Conservation (phyloP, 306 rosid genomes). For the Pueraria montana region DNA sequence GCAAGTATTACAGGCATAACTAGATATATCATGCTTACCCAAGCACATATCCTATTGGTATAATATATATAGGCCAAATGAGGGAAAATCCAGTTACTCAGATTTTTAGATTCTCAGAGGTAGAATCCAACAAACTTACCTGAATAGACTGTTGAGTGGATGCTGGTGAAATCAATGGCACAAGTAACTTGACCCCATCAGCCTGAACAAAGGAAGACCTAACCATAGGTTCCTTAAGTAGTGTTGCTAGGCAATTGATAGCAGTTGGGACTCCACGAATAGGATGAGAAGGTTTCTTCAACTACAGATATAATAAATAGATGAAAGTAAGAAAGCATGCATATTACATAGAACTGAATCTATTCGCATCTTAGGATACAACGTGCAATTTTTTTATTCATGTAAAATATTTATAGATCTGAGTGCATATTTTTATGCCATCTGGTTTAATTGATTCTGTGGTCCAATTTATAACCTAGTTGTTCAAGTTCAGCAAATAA, state of each 20-base stretch:
- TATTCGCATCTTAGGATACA: constrained; percentile 19
- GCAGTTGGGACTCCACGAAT: constrained; percentile 83
- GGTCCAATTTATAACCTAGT: constrained; percentile 22
- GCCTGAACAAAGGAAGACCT: constrained; percentile 89
- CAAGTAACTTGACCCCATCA: constrained; percentile 92
- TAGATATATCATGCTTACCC: constrained; percentile 41
- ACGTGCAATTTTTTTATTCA: constrained; percentile 5
- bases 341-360: neutral
- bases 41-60: constrained; percentile 33
- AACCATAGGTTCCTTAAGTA: constrained; percentile 92
- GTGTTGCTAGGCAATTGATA: constrained; percentile 81
- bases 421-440: neutral
- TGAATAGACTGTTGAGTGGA: constrained; percentile 97
- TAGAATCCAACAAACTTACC: constrained; percentile 59
- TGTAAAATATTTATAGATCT: constrained; percentile 12
- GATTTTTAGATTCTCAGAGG: constrained; percentile 29
- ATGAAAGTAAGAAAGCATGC: constrained; percentile 39
- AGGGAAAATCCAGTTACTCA: constrained; percentile 26
- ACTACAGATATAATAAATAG: constrained; percentile 59
- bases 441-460: constrained; percentile 17
- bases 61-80: constrained; percentile 19
- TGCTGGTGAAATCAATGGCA: constrained; percentile 94
- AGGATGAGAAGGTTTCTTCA: constrained; percentile 94
- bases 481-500: constrained; percentile 36
- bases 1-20: constrained; percentile 27